Evolutionary conservation across 2,329 filamentous ascomycete species (phyloP), one percentile per base, ranked within the genome.

Genomic region (Stachybotrys echinatus): DNA sequence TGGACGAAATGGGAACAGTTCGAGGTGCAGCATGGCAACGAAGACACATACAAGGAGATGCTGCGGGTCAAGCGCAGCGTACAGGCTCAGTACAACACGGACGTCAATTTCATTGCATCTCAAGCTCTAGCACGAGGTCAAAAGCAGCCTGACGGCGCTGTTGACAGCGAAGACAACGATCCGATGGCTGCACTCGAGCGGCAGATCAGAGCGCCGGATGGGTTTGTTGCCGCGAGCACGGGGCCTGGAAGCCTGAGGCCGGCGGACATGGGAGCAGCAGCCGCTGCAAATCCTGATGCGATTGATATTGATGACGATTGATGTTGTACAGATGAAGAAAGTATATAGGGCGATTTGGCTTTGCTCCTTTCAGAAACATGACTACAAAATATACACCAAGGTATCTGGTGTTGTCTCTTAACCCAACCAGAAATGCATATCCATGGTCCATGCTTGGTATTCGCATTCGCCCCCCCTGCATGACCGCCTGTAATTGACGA

Each of bases 11-110:
- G 94, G 94, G 94, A 99, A 69, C 80, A 85, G 49, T 99, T 99
- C 68, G 95, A 99, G 70, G 91, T 97, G 20, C 88, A 95, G 66
- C 94, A 99, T 64, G 94, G 94, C 56, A 99, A 99, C 71, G 95
- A 99, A 68, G 94, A 99, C 67, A 99, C 95, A 0, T 99, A 95
- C 79, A 96, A 96, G 74, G 94, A 99, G 67, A 99, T 99, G 94
- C 77, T 97, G 54, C 86, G 94, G 23, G 91, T 99, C 76, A 99
- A 97, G 78, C 80, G 94, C 65, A 96, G 90, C 69, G 94, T 99
- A 12, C 91, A 96, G 69, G 92, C 94, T 48, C 89, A 96, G 73
- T 99, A 95, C 77, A 97, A 97, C 65, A 99, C 95, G 42, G 94
- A 99, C 64, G 92, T 99, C 75, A 95, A 92, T 67, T 99, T 96